These are phyloP conservation scores for Escovopsis sp. DNA, from an alignment of 2,329 filamentous ascomycete species.

Conservation along the genomic window DNA sequence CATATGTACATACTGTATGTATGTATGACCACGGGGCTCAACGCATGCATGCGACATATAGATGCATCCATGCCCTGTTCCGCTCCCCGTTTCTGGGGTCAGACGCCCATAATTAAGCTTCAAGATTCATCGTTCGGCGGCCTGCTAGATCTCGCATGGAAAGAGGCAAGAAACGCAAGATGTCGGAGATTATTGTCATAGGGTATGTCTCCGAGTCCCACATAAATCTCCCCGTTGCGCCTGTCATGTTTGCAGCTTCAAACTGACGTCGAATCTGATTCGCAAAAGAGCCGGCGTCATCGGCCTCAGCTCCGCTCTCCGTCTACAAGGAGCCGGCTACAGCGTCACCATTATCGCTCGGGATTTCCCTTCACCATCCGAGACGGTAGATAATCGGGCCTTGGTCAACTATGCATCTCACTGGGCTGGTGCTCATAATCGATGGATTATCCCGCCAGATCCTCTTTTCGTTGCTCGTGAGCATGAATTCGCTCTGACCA, in stretches of 20 bases:
- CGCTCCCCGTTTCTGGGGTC: too few species aligned
- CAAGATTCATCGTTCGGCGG: too few species aligned
- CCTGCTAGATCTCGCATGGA: too few species aligned
- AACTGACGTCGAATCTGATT: not conserved
- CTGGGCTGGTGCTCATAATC: slow-evolving; percentile 37
- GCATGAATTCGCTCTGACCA: slow-evolving; percentile 26
- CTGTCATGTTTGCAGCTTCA: not conserved
- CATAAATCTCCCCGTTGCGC: not conserved
- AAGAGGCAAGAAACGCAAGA: not conserved
- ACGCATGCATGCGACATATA: too few species aligned
- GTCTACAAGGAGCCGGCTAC: slow-evolving; percentile 24
- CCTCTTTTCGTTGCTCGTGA: slow-evolving; percentile 10
- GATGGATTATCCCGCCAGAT: slow-evolving; percentile 23
- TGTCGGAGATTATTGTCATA: slow-evolving; percentile 14
- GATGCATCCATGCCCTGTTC: too few species aligned
- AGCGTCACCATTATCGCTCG: slow-evolving; percentile 28
- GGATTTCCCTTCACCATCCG: slow-evolving; percentile 32
- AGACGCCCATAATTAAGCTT: too few species aligned
- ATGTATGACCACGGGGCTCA: too few species aligned
- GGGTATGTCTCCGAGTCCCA: slow-evolving; percentile 9
- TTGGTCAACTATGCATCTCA: slow-evolving; percentile 36
- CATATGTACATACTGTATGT: too few species aligned
- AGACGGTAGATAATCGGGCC: slow-evolving; percentile 24
- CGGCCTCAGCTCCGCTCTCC: slow-evolving; percentile 30
- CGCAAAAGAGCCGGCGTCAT: slow-evolving; percentile 33